phyloP scores from a whole-genome alignment of 257 asterid genomes.

The Penstemon eatonii region DNA sequence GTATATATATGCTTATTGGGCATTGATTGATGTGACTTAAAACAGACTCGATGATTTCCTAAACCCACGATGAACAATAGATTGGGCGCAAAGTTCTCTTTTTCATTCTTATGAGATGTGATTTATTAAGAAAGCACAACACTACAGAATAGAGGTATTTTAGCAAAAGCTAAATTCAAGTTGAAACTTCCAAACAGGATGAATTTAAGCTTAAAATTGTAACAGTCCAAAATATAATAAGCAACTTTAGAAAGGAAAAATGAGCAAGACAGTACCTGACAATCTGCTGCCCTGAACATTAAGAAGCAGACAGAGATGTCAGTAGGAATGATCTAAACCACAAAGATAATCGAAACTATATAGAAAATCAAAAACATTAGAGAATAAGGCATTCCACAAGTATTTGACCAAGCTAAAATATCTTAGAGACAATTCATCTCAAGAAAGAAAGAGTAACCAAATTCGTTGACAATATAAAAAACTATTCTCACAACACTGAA shows the following conservation, averaged over 20 bases:
- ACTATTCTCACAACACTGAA: no score
- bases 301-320: slow-evolving; percentile 37
- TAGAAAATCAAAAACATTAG: neutral
- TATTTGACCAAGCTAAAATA: slow-evolving; percentile 16
- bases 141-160: no score
- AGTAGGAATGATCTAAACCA: slow-evolving; percentile 27
- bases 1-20: neutral
- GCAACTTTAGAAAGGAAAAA: slow-evolving; percentile 11
- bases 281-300: slow-evolving; percentile 79
- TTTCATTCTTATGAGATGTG: neutral
- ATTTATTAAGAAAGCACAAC: no score
- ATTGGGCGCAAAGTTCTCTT: neutral
- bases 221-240: slow-evolving; percentile 13
- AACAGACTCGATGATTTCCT: neutral
- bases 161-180: slow-evolving; percentile 8
- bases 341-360: neutral
- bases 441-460: slow-evolving; percentile 4
- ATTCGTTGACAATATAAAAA: neutral
- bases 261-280: slow-evolving; percentile 52
- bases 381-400: slow-evolving; percentile 8
- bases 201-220: neutral
- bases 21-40: no score
- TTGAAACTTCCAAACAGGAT: slow-evolving; percentile 17
- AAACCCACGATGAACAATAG: neutral
- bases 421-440: neutral